Evolutionary conservation across 371 early-diverging fungal genomes (phyloP), one percentile per base, ranked within the genome.

Genomic region (Mortierella polycephala): DNA sequence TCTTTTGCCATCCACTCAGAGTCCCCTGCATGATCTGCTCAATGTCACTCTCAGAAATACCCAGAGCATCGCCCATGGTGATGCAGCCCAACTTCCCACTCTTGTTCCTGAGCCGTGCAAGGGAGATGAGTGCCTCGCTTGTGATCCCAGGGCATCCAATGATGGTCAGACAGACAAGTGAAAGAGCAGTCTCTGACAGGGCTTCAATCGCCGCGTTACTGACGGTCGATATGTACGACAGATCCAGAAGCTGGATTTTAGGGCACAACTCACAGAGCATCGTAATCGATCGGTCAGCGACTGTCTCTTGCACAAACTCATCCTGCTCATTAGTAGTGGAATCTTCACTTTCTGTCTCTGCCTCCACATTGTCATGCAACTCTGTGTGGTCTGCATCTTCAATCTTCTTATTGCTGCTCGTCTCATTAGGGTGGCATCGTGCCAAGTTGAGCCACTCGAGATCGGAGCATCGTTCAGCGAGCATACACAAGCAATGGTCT

Each of bases 1-100:
- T 74, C 55, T 81, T 81, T 49, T 79, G 82, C 82, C 82, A 81
- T 0, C 82, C 82, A 52, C 74, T 80, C 18, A 81, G 59, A 0
- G 71, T 67, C 44, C 80, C 80, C 46, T 79, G 66, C 64, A 79
- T 81, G 58, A 81, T 79, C 60, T 61, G 58, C 52, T 81, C 82
- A 55, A 82, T 82, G 41, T 82, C 82, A 21, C 50, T 39, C n/a
- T 82, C 82, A 5, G 79, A 74, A 18, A 82, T 82, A 11, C 82
- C 80, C 11, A 45, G 59, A 5, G 80, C 82, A 51, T 81, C 82
- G 1, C 82, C 82, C 82, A 81, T 81, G 12, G 82, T 81, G 56
- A 81, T 81, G 49, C 82, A 81, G 9, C 82, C 70, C 42, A 81
- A 42, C 23, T 74, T 70, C 5, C 80, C 75, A n/a, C 71, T 67